phyloP scores from a whole-genome alignment of 306 rosid species.

The Cucurbita ficifolia region DNA sequence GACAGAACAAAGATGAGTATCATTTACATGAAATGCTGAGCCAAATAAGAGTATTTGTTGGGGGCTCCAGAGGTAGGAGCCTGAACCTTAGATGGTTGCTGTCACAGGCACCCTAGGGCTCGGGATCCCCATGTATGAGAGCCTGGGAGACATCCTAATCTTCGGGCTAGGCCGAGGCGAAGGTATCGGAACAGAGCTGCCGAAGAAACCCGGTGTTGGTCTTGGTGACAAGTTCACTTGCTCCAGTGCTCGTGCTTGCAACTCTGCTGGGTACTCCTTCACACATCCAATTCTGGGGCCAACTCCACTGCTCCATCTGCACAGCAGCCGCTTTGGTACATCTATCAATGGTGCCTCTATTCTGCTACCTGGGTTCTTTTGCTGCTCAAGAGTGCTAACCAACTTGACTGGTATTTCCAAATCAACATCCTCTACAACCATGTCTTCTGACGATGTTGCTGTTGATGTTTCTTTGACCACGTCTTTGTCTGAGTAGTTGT shows the following conservation, averaged over 20 bases:
- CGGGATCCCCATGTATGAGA: slow-evolving; percentile 33
- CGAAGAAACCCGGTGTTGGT: background rate
- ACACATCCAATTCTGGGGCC: slow-evolving; percentile 45
- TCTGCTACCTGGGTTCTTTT: background rate
- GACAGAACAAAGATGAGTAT: background rate
- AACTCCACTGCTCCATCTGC: slow-evolving; percentile 32
- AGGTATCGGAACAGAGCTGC: slow-evolving; percentile 18
- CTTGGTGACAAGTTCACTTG: slow-evolving; percentile 34
- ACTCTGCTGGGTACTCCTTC: slow-evolving; percentile 26
- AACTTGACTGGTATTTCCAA: background rate
- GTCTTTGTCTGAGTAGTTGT: slow-evolving; percentile 6
- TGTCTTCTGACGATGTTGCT: slow-evolving; percentile 1
- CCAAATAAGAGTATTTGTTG: background rate
- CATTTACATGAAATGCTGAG: background rate
- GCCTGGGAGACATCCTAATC: slow-evolving; percentile 36
- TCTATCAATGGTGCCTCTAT: slow-evolving; percentile 4
- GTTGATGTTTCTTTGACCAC: background rate
- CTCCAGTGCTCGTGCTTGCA: slow-evolving; percentile 27
- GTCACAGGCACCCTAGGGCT: slow-evolving; percentile 18
- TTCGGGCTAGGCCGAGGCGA: slow-evolving; percentile 37
- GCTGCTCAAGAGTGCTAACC: background rate
- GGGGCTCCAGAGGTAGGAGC: background rate
- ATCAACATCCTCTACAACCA: background rate
- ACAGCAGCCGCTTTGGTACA: slow-evolving; percentile 20
- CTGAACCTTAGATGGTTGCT: background rate